A percentile compares a stretch with the other conserved stretches of the same genome.
Conservation (phyloP, 2,329 filamentous ascomycete genomes). For the Ciborinia camelliae region DNA sequence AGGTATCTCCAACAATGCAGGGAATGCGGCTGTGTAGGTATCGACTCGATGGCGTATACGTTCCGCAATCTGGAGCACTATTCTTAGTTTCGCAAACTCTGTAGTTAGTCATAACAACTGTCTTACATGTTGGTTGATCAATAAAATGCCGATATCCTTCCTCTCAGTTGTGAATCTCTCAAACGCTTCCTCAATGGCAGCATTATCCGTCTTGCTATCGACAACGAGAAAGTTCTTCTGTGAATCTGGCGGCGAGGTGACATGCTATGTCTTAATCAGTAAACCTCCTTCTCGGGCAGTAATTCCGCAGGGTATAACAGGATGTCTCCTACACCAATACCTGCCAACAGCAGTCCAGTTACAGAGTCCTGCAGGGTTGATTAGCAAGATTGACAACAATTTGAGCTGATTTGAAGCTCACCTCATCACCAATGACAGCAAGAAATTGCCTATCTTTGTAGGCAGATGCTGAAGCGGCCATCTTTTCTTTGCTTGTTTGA, state of each 20-base stretch:
- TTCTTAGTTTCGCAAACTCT: slow-evolving; percentile 1
- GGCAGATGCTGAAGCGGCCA: slow-evolving; percentile 57
- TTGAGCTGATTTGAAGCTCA: slow-evolving; percentile 38
- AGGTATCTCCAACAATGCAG: slow-evolving; percentile 92
- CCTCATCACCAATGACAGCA: slow-evolving; percentile 97
- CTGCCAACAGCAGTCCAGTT: slow-evolving; percentile 89
- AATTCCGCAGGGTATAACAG: neutral
- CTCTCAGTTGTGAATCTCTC: slow-evolving; percentile 82
- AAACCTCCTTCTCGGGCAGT: neutral
- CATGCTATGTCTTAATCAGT: slow-evolving; percentile 59
- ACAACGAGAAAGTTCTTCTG: slow-evolving; percentile 99
- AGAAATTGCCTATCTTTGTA: slow-evolving; percentile 91
- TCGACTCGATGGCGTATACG: slow-evolving; percentile 89
- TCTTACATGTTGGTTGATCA: slow-evolving; percentile 95
- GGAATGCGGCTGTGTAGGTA: slow-evolving; percentile 89
- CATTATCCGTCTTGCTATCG: slow-evolving; percentile 85
- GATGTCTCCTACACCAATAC: slow-evolving; percentile 71
- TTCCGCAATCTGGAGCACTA: slow-evolving; percentile 71
- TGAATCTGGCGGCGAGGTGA: slow-evolving; percentile 80
- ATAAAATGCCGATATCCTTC: slow-evolving; percentile 93
- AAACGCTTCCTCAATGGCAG: slow-evolving; percentile 85
- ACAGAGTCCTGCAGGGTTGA: slow-evolving; percentile 74
- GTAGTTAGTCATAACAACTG: neutral
- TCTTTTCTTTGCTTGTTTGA: slow-evolving; percentile 35
- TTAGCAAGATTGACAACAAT: slow-evolving; percentile 23